Evolutionary conservation across 169 alveolate species (phyloP).

Genomic region (Plasmodium relictum): DNA sequence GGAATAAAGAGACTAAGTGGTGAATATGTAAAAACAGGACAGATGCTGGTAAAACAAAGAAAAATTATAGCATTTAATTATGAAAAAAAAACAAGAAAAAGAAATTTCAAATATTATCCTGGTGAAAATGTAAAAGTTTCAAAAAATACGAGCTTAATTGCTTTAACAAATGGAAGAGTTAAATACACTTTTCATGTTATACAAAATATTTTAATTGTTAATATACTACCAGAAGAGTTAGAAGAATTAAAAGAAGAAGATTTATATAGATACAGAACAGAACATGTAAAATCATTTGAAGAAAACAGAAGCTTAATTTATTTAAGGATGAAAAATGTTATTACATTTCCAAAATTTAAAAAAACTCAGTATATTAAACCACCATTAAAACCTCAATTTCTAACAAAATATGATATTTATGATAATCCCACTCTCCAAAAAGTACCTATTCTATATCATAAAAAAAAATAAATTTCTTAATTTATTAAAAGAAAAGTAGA

Average conservation of each 20-base stretch:
- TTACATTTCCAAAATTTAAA: conserved; percentile 63
- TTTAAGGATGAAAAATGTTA: conserved; percentile 87
- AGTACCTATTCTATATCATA: conserved; percentile 69
- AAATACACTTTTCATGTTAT: conserved; percentile 89
- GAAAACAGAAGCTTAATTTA: conserved; percentile 87
- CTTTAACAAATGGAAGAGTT: conserved; percentile 88
- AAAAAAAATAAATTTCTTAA: conserved; percentile 9
- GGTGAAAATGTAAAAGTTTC: conserved; percentile 88
- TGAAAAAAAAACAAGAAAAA: conserved; percentile 79
- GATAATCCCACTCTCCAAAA: conserved; percentile 88
- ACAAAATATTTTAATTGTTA: conserved; percentile 86
- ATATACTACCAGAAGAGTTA: conserved; percentile 90
- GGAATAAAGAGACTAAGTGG: conserved; percentile 89
- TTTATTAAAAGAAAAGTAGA: too few species aligned
- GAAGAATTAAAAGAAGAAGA: conserved; percentile 89
- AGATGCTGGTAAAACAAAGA: conserved; percentile 85
- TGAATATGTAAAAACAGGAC: conserved; percentile 89
- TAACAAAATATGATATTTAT: conserved; percentile 85
- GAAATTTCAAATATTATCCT: conserved; percentile 90
- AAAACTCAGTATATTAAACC: conserved; percentile 81
- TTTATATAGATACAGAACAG: conserved; percentile 92
- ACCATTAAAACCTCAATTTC: conserved; percentile 86
- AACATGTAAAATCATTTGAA: conserved; percentile 88
- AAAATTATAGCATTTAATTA: conserved; percentile 86
- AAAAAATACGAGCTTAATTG: conserved; percentile 83